These are phyloP conservation scores for Rutstroemia sp. DNA, from an alignment of 2,329 filamentous ascomycete species.

Conservation along the genomic window DNA sequence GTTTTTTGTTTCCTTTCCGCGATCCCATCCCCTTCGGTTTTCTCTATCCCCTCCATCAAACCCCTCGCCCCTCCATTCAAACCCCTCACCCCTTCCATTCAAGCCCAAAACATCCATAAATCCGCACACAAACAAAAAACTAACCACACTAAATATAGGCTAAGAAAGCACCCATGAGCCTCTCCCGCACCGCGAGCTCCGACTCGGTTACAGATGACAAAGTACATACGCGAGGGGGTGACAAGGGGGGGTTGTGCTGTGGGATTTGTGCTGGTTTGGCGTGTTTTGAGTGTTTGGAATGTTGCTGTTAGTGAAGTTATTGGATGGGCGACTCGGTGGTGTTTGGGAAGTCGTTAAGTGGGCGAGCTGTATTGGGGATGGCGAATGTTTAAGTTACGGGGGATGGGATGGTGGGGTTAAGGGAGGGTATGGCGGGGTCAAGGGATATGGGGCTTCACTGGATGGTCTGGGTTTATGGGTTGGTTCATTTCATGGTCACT, in stretches of 20 bases:
- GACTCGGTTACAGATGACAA: neutral
- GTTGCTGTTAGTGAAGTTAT: conserved; percentile 3
- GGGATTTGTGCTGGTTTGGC: conserved; percentile 7
- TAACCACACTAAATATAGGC: neutral
- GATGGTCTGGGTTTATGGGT: no score
- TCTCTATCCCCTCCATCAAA: neutral
- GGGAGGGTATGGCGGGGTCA: neutral
- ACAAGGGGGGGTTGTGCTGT: neutral
- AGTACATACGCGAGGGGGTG: neutral
- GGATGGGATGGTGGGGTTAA: neutral
- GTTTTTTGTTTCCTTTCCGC: neutral
- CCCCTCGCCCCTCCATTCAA: neutral
- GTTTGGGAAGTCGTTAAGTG: neutral
- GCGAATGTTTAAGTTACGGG: neutral
- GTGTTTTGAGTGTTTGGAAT: conserved; percentile 8
- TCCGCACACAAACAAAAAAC: neutral
- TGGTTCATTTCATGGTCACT: no score
- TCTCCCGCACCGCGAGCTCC: neutral
- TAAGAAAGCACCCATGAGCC: neutral
- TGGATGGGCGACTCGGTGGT: no score
- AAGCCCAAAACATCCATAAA: neutral
- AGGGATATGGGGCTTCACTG: neutral
- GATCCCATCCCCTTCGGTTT: neutral
- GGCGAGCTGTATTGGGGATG: neutral
- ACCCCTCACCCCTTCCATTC: neutral